Conservation (phyloP, 169 alveolate species). For the Eimeria brunetti region DNA sequence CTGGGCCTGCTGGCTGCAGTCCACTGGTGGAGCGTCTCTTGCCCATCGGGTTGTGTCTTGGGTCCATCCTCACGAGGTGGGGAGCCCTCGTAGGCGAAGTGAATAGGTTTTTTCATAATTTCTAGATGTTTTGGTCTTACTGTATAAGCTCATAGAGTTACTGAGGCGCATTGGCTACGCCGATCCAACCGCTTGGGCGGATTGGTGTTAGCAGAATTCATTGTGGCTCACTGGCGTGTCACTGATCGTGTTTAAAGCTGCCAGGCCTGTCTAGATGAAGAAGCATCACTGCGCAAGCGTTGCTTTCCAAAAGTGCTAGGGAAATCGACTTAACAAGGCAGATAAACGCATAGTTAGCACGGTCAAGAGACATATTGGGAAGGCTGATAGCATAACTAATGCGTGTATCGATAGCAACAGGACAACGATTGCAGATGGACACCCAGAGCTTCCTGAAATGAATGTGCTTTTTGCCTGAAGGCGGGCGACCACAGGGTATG, state of each 20-base stretch:
- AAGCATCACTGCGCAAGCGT: neutral
- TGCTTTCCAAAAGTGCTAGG: neutral
- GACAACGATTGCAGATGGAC: neutral
- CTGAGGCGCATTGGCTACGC: neutral
- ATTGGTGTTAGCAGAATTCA: neutral
- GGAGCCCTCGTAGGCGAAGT: neutral
- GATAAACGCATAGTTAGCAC: neutral
- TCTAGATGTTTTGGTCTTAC: neutral
- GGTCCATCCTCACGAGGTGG: slow-evolving; percentile 21
- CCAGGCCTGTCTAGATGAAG: neutral
- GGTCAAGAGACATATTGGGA: neutral
- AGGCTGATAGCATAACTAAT: neutral
- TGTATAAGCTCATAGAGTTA: neutral
- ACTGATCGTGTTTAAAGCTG: neutral
- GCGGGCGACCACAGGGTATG: neutral
- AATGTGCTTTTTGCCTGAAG: neutral
- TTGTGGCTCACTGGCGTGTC: neutral
- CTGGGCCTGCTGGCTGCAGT: slow-evolving; percentile 46
- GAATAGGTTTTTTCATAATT: neutral
- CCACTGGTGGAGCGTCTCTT: slow-evolving; percentile 41
- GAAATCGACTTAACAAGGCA: neutral
- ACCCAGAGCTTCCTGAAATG: neutral
- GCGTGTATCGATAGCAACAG: neutral
- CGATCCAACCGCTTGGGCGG: neutral
- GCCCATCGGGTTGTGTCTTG: neutral